Base-by-base conservation (phyloP, 805 yeast genomes). In the Blastobotrys attinorum region DNA sequence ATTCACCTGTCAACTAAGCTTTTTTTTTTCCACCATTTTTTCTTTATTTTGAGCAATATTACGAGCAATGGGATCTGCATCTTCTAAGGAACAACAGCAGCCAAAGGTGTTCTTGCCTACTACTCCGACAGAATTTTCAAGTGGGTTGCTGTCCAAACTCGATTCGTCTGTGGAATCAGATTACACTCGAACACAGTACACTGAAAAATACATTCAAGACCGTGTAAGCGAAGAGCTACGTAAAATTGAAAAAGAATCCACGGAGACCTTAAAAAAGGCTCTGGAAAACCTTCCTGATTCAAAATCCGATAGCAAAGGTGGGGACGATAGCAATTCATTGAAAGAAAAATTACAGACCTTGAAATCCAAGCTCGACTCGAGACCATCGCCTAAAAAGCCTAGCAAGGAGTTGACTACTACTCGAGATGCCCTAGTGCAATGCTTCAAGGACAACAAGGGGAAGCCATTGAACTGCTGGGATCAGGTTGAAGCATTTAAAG, bases 161-260 rank as follows among this genome's bases (percentile, higher is more conserved):
- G 65, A 61, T 39, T 15, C 22, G 10, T 23, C 29, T 37, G n/a
- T 22, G 11, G 17, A 60, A 54, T 57, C 69, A 32, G 67, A 65
- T 47, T 59, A 57, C 46, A 58, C 66, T 17, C 64, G 69, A 34
- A 42, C 53, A 18, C 65, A 63, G 37, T 53, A 52, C 43, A 36
- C 57, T 6, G 61, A 59, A 16, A 55, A 57, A 46, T 49, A 56
- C 44, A 55, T 65, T 40, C 67, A 65, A 51, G 62, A 61, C 13
- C 48, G 49, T 42, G 66, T 65, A 6, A 45, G 62, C 10, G 54
- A 54, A 46, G 60, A 62, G 39, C 58, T 65, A 29, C 49, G 51
- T 22, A 54, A 58, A 46, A 52, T 60, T 18, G 57, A 56, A 42
- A 43, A 43, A 18, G 63, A 63, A 21, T 59, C 62, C 22, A 49